Evolutionary conservation across 768 basidiomycete species (phyloP), one percentile per base, ranked within the genome.

Genomic region (Boletus rufocinnamomeus): DNA sequence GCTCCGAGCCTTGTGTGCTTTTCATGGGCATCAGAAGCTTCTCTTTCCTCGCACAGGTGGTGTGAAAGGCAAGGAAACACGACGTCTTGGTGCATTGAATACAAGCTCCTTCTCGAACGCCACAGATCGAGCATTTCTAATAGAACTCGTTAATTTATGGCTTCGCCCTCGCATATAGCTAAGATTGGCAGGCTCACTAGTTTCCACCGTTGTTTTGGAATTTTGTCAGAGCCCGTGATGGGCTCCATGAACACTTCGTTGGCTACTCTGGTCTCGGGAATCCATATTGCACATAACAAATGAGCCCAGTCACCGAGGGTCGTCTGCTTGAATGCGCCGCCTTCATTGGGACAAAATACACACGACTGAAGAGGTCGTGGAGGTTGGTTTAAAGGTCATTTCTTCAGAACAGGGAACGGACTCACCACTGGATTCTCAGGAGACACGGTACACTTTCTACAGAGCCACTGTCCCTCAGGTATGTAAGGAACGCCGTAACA

Each of bases 401-500:
- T 40, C 16, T 21, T 30, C 10, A 57, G 32, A 38, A 21, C 52
- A 27, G 30, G 45, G 4, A 43, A 10, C 13, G 2, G 27, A 76
- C 91, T 63, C 69, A 95, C 95, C 59, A 99, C 97, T 16, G 95
- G 93, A 65, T 87, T 91, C 73, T 98, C 96, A 0, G 97, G 97
- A 1, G 94, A 96, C 11, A 98, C 95, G 0, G 95, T 98, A 68
- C 97, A 99, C 74, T 99, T 99, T 47, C 97, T 79, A 72, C 97
- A 99, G 35, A 99, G 83, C 97, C 97, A 99, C 72, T 99, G 97
- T 1, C 97, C 97, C 77, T 99, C 97, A 0, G 97, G 97, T 58
- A 99, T 98, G 70, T 99, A 99, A 13, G 97, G 97, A 2, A 99
- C 94, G 21, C 97, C 97, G 68, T 99, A 99, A 69, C 97, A 99